Evolutionary conservation across 495 filamentous ascomycete species (phyloP), one percentile per base, ranked within the genome.

Genomic region (Aspergillus homomorphus): DNA sequence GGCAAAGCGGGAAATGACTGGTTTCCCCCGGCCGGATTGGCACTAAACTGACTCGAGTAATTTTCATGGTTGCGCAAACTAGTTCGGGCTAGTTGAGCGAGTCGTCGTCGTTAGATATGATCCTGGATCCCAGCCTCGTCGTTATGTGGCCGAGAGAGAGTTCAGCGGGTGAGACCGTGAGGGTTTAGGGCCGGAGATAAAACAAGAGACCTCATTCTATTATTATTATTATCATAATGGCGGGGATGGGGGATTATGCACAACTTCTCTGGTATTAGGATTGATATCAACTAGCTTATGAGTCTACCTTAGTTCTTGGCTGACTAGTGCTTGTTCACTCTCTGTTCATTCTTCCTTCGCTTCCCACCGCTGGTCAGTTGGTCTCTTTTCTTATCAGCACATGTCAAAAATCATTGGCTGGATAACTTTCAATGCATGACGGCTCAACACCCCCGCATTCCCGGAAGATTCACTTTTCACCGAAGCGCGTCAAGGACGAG

Each of bases 371-470:
- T n/a, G n/a, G n/a, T n/a, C n/a, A n/a, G n/a, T n/a, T n/a, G n/a
- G 33, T 12, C 15, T 38, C 33, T 49, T 49, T 24, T 23, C 30
- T 58, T 49, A 30, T 62, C 44, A 50, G 41, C 42, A 41, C 21
- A 45, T 15, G 21, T 30, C 46, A 12, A 14, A 26, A 22, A 20
- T 24, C 44, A 60, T 60, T 60, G 58, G 58, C 24, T 51, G 33
- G 33, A 12, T 38, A 12, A 14, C 33, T 38, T 14, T 12, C 33
- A 38, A 38, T 38, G 33, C 33, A 12, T 38, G 33, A 38, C 33
- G 33, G 45, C 24, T n/a, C 42, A 14, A 18, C 44, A 30, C 56
- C 58, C 58, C 58, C 58, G 58, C 58, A 60, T 51, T 60, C 45
- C 51, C 45, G 53, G 53, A 10, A 26, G 43, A n/a, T 45, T 38